phyloP scores from a whole-genome alignment of 306 rosid genomes.

The Vachellia pachyceras region DNA sequence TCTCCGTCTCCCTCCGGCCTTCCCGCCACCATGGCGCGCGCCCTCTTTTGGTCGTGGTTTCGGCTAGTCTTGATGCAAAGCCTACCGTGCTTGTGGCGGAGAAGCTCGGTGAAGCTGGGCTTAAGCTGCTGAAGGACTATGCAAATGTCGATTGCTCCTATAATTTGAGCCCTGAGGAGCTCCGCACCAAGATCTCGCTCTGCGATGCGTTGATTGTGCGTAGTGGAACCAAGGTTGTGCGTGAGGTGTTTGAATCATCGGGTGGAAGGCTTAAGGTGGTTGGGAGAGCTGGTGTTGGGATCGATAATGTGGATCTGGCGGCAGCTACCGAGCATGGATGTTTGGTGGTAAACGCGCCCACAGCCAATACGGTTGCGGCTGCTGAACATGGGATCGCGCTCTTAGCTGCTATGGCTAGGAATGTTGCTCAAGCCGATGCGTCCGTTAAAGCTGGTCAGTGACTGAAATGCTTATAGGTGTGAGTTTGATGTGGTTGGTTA shows the following conservation, averaged over 20 bases:
- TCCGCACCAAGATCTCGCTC: slow-evolving; percentile 96
- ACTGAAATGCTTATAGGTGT: not conserved
- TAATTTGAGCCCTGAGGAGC: slow-evolving; percentile 85
- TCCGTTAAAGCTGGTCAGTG: slow-evolving; percentile 86
- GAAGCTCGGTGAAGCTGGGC: slow-evolving; percentile 91
- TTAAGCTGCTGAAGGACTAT: slow-evolving; percentile 70
- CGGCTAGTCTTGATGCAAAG: slow-evolving; percentile 71
- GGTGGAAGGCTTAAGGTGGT: slow-evolving; percentile 94
- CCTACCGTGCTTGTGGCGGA: slow-evolving; percentile 95
- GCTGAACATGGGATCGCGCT: slow-evolving; percentile 98
- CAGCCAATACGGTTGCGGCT: slow-evolving; percentile 96
- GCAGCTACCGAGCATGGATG: slow-evolving; percentile 99
- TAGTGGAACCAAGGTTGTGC: slow-evolving; percentile 89
- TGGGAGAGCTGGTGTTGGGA: slow-evolving; percentile 97
- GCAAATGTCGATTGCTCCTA: slow-evolving; percentile 92
- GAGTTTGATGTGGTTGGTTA: not conserved
- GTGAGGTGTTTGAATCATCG: slow-evolving; percentile 93
- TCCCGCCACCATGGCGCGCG: slow-evolving; percentile 36
- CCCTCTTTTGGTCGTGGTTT: slow-evolving; percentile 52
- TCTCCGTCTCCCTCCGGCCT: slow-evolving; percentile 52
- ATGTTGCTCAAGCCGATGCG: slow-evolving; percentile 95
- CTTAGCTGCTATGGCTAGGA: slow-evolving; percentile 93
- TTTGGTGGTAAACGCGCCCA: slow-evolving; percentile 93
- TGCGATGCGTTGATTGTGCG: slow-evolving; percentile 95
- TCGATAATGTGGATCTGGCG: slow-evolving; percentile 97